Conservation (phyloP, 345 rosid genomes). For the Nephelium lappaceum region DNA sequence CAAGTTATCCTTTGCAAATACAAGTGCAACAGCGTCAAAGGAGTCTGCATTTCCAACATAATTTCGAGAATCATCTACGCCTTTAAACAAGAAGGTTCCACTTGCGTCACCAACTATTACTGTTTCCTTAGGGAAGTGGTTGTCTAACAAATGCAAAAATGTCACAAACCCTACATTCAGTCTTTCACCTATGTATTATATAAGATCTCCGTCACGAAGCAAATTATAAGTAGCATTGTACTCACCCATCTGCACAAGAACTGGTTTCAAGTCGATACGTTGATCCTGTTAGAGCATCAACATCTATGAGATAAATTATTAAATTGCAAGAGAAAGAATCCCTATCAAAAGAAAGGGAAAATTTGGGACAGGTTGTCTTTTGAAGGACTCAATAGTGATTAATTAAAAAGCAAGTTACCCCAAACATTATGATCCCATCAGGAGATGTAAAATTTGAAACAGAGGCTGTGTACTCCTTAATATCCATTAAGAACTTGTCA, state of each 20-base stretch:
- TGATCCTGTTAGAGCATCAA: conserved; percentile 31
- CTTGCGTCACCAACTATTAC: conserved; percentile 47
- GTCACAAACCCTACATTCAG: background rate
- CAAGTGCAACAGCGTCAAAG: conserved; percentile 46
- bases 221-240: background rate
- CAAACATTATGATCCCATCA: conserved; percentile 44
- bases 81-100: conserved; percentile 30
- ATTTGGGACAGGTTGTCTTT: too few relatives aligned
- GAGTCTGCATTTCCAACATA: background rate
- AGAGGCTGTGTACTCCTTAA: conserved; percentile 27
- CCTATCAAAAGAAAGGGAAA: too few relatives aligned
- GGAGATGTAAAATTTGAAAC: conserved; percentile 34
- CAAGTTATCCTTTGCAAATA: conserved; percentile 38
- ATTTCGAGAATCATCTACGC: conserved; percentile 3
- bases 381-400: background rate
- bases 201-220: background rate
- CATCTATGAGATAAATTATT: conserved; percentile 17
- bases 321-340: background rate
- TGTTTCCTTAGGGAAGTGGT: conserved; percentile 40
- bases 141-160: conserved; percentile 28
- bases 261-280: conserved; percentile 26
- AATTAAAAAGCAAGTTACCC: conserved; percentile 32
- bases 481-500: conserved; percentile 37
- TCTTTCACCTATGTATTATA: background rate
- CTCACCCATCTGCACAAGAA: conserved; percentile 45